Percentiles rank a stretch among this genome's conserved stretches.
Conservation (phyloP, 2,329 filamentous ascomycete genomes). For the Exophiala bonariae region DNA sequence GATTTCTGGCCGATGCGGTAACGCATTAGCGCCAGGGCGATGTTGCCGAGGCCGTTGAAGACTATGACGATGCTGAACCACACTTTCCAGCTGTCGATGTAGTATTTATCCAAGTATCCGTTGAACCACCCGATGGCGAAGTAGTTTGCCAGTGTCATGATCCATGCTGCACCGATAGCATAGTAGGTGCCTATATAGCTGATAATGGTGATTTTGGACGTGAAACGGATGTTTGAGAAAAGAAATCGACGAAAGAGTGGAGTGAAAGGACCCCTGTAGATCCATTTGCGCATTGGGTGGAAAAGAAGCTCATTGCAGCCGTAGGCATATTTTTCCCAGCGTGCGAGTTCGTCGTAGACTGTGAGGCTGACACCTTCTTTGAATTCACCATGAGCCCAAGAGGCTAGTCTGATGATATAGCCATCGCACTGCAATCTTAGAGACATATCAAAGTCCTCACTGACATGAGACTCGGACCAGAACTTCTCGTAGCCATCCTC, state of each 20-base stretch:
- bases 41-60: constrained; percentile 65
- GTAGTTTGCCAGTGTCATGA: constrained; percentile 68
- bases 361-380: constrained; percentile 80
- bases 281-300: constrained; percentile 72
- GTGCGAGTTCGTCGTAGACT: constrained; percentile 77
- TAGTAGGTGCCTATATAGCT: constrained; percentile 63
- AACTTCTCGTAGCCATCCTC: constrained; percentile 61
- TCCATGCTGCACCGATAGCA: constrained; percentile 65
- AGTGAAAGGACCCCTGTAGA: constrained; percentile 73
- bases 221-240: constrained; percentile 58
- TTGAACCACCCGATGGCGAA: constrained; percentile 71
- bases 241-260: constrained; percentile 71
- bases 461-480: constrained; percentile 75
- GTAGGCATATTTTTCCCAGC: constrained; percentile 86
- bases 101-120: constrained; percentile 65
- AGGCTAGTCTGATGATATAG: constrained; percentile 67
- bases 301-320: constrained; percentile 81
- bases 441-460: constrained; percentile 75
- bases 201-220: constrained; percentile 69
- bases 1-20: constrained; percentile 59
- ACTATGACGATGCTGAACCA: constrained; percentile 63
- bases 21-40: constrained; percentile 62
- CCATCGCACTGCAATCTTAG: constrained; percentile 68
- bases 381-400: constrained; percentile 68
- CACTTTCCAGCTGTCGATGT: constrained; percentile 65